Conservation (phyloP, 2,329 filamentous ascomycete species). For the Diaporthe citriasiana region DNA sequence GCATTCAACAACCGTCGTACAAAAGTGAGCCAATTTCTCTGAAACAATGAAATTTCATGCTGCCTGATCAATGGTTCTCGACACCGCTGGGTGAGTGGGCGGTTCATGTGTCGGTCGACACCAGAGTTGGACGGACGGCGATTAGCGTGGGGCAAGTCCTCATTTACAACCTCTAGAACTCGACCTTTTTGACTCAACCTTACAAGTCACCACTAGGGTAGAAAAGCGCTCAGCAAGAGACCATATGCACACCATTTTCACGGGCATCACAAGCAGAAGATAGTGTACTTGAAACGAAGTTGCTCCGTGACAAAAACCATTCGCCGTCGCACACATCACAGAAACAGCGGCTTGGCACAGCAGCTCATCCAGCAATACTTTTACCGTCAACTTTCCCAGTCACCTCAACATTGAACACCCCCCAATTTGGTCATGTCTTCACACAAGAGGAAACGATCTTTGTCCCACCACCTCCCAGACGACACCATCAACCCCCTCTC, state of each 20-base stretch:
- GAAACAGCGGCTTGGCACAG: neutral
- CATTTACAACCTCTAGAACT: slow-evolving; percentile 9
- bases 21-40: neutral
- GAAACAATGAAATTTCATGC: neutral
- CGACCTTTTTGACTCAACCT: neutral
- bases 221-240: neutral
- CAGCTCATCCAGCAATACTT: neutral
- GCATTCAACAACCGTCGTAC: too few species aligned
- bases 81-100: neutral
- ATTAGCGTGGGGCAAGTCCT: neutral
- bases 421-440: slow-evolving; percentile 26
- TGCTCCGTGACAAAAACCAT: too few species aligned
- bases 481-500: slow-evolving; percentile 68
- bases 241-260: neutral
- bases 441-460: slow-evolving; percentile 54
- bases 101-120: neutral
- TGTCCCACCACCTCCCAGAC: slow-evolving; percentile 47
- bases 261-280: neutral
- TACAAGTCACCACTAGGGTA: neutral
- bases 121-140: neutral
- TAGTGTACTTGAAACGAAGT: neutral
- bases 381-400: neutral
- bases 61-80: neutral
- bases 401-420: slow-evolving; percentile 34
- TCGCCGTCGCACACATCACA: neutral